Evolutionary conservation across 345 rosid species (phyloP).

Genomic region (Syzygium aromaticum): DNA sequence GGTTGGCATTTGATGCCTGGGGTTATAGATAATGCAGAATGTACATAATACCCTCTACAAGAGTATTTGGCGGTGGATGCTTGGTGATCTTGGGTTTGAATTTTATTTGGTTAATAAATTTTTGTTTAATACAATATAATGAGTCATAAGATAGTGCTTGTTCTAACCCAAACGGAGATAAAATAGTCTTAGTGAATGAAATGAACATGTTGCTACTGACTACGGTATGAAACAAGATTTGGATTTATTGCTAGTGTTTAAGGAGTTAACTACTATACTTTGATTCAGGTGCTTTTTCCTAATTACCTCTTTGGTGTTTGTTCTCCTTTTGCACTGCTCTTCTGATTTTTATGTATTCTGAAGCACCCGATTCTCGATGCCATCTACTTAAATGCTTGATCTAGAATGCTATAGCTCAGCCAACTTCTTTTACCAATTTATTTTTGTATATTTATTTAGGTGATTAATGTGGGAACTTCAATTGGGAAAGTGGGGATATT

Average conservation of each 20-base stretch:
- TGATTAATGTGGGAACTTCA: constrained; percentile 87
- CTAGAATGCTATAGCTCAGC: background rate
- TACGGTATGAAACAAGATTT: background rate
- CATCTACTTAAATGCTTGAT: background rate
- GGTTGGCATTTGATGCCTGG: background rate
- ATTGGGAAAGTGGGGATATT: constrained; percentile 75
- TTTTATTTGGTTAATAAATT: background rate
- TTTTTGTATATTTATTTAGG: constrained; percentile 26
- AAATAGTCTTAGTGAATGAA: background rate
- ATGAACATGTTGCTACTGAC: background rate
- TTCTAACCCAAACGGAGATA: background rate
- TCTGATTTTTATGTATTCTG: background rate
- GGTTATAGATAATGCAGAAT: background rate
- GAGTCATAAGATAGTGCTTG: background rate
- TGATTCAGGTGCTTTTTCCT: background rate
- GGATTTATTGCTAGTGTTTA: background rate
- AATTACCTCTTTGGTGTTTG: background rate
- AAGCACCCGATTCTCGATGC: background rate
- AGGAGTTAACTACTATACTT: background rate
- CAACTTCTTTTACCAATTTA: background rate
- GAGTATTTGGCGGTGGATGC: background rate
- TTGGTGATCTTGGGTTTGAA: background rate
- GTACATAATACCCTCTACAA: background rate
- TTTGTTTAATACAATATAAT: background rate
- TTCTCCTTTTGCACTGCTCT: background rate